Evolutionary conservation across 805 yeast genomes (phyloP), one percentile per base, ranked within the genome.

Genomic region (Nakazawaea siamensis): DNA sequence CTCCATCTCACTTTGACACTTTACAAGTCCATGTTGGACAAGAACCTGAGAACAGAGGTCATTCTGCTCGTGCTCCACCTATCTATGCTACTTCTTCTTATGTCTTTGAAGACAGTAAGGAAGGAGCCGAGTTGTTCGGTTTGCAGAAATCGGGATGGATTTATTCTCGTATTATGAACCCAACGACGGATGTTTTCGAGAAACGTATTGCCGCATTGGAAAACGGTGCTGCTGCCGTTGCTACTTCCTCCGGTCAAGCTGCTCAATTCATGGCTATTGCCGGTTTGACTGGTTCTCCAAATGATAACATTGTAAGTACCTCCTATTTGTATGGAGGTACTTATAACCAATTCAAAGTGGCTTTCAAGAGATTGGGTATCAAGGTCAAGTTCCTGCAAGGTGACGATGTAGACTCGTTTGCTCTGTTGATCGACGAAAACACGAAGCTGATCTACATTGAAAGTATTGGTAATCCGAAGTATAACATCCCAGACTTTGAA

Each of bases 21-120:
- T 68, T 83, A 39, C 96, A 90, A 67, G 73, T 90, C 48, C 97
- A 90, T 61, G 96, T 96, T 36, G 98, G 98, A 45, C 95, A 87
- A 64, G 88, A 83, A 47, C 64, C 69, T 23, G 64, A 73, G 27
- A 66, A 61, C 41, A 66, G 70, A 42, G 65, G 77, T 11, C 69
- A 72, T 56, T 68, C 78, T 39, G 72, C 95, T 37, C 74, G 97
- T 56, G 96, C 97, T 9, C 87, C 84, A 23, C 97, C 97, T 39
- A 84, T 90, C 55, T 88, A 84, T 56, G 90, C 97, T 29, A 76
- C 95, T 9, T 73, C 94, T 2, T 90, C 97, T 10, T 90, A 75
- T 52, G 92, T 79, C 27, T 90, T 90, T 61, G 72, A 81, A 43
- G 79, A 84, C 55, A 85, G 95, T 13, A 75, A 84, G 55, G 92